These are phyloP conservation scores for Phytophthora cactorum DNA, from an alignment of 352 stramenopile genomes.

Conservation along the genomic window DNA sequence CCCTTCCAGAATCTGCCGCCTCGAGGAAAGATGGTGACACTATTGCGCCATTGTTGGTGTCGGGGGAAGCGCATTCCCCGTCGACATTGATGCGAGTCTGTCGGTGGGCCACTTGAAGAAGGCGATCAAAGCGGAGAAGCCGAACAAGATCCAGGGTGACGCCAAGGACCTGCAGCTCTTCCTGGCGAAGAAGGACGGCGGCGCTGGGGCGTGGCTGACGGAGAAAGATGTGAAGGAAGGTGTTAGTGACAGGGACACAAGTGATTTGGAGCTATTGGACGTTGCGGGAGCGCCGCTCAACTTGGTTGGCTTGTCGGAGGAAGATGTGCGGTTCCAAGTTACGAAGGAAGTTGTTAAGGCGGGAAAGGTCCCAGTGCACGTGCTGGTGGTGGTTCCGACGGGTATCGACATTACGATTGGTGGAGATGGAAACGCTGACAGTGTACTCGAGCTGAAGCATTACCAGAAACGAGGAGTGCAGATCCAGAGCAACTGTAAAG, in stretches of 20 bases:
- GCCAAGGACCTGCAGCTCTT: background rate
- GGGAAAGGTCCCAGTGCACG: background rate
- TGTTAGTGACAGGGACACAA: background rate
- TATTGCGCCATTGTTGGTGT: background rate
- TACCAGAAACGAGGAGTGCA: conserved; percentile 3
- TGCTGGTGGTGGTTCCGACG: background rate
- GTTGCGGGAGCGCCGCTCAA: background rate
- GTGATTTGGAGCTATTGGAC: conserved; percentile 2
- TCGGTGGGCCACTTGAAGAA: background rate
- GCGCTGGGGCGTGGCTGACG: background rate
- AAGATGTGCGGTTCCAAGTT: background rate
- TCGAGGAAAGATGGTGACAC: background rate
- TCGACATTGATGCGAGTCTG: no score
- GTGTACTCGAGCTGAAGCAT: background rate
- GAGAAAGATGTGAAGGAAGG: background rate
- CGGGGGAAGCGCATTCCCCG: no score
- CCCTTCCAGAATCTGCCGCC: background rate
- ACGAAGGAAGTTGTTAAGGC: background rate
- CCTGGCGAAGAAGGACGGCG: background rate
- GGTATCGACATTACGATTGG: background rate
- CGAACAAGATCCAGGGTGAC: background rate
- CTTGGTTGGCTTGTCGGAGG: background rate
- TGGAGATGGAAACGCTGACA: background rate
- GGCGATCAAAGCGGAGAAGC: background rate
- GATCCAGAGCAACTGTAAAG: background rate